Conservation (phyloP, 2,329 filamentous ascomycete species). For the Amauroascus verrucosus region DNA sequence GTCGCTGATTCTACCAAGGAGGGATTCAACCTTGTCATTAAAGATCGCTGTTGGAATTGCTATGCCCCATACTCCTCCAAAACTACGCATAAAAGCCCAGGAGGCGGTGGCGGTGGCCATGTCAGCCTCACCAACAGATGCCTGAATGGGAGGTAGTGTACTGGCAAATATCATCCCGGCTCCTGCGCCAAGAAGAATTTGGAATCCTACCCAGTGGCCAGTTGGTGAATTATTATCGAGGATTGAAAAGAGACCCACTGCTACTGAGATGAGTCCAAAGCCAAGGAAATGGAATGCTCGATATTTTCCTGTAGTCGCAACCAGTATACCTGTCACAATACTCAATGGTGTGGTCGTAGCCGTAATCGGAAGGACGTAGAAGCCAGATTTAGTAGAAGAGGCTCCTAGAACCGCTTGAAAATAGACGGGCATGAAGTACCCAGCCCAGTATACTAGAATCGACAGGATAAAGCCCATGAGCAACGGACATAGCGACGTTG, state of each 20-base stretch:
- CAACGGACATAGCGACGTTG: slow-evolving; percentile 56
- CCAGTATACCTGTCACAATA: slow-evolving; percentile 21
- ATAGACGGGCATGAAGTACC: slow-evolving; percentile 75
- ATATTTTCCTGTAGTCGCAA: slow-evolving; percentile 25
- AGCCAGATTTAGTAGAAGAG: slow-evolving; percentile 23
- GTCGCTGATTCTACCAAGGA: slow-evolving; percentile 11
- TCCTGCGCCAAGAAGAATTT: slow-evolving; percentile 35
- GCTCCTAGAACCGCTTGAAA: slow-evolving; percentile 63
- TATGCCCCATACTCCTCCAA: slow-evolving; percentile 27
- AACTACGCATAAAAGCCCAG: slow-evolving; percentile 20
- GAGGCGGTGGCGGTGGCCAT: slow-evolving; percentile 22
- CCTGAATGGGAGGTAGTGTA: slow-evolving; percentile 38
- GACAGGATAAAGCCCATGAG: slow-evolving; percentile 61
- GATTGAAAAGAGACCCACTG: slow-evolving; percentile 35
- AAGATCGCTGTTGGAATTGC: slow-evolving; percentile 26
- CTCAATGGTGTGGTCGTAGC: slow-evolving; percentile 18
- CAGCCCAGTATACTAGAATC: slow-evolving; percentile 55
- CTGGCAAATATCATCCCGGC: slow-evolving; percentile 36
- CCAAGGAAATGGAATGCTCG: slow-evolving; percentile 28
- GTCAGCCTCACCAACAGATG: slow-evolving; percentile 24
- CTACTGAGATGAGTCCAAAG: slow-evolving; percentile 33
- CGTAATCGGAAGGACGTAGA: slow-evolving; percentile 18
- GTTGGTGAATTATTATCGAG: slow-evolving; percentile 28
- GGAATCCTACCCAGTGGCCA: slow-evolving; percentile 34
- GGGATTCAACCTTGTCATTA: slow-evolving; percentile 20